Percentiles rank a stretch among this genome's conserved stretches.
Conservation (phyloP, 495 filamentous ascomycete species). For the Xylaria curta region DNA sequence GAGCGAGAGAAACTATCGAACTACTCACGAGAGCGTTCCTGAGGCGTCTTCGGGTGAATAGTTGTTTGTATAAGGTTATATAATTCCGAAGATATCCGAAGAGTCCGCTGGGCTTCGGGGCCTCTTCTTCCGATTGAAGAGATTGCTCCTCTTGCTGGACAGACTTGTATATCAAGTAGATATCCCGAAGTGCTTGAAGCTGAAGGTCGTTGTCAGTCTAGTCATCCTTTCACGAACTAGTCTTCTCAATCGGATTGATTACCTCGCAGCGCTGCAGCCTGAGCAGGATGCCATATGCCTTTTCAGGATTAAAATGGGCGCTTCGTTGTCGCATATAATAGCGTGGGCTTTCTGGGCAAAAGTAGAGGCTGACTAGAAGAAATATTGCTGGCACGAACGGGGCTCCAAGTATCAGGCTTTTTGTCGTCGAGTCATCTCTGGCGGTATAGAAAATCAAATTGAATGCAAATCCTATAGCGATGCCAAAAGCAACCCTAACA, state of each 20-base stretch:
- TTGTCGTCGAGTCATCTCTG: neutral
- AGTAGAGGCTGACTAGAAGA: conserved; percentile 36
- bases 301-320: conserved; percentile 34
- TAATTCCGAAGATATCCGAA: conserved; percentile 27
- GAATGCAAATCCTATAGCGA: conserved; percentile 40
- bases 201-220: conserved; percentile 9
- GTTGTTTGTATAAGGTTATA: conserved; percentile 32
- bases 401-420: conserved; percentile 36
- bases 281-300: conserved; percentile 34
- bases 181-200: conserved; percentile 41
- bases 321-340: conserved; percentile 41
- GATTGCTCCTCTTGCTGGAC: conserved; percentile 37
- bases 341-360: conserved; percentile 41
- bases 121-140: conserved; percentile 13
- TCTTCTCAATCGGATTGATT: neutral
- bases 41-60: conserved; percentile 35
- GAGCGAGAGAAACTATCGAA: conserved; percentile 37
- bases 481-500: conserved; percentile 43
- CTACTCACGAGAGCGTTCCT: conserved; percentile 40
- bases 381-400: conserved; percentile 39
- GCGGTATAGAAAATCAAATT: conserved; percentile 38
- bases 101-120: conserved; percentile 17
- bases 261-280: conserved; percentile 37
- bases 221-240: too few species aligned
- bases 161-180: conserved; percentile 41